Base-by-base conservation (phyloP, 176 grass and related monocot species). In the Oryza coarctata region DNA sequence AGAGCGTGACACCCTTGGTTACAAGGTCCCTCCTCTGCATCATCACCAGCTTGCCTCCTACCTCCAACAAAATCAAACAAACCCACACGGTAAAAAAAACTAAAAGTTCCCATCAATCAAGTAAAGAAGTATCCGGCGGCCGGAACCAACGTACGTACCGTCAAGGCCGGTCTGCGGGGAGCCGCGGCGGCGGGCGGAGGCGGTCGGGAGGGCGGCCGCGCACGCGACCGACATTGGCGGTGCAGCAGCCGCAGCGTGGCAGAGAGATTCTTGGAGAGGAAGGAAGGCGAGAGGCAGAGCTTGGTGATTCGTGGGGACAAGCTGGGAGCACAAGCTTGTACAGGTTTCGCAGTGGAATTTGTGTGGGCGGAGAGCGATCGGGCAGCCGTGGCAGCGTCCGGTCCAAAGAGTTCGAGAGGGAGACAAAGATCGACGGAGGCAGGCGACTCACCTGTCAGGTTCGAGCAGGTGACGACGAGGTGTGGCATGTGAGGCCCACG, bases 11-110 rank as follows among this genome's bases (percentile, higher is more conserved):
- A 38, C 92, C 88, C 86, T 87, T 90, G 32, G 86, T 75, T 65
- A 98, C 41, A 1, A 93, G 47, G 65, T 95, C 88, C 83, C 93
- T 93, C 83, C 93, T 89, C 83, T 71, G 77, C 77, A 95, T 80
- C 70, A 86, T 83, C 83, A 74, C 23, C 28, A 86, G 77, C 88
- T 76, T 86, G 20, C 30, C 74, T 61, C 78, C 83, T 82, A 69
- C 35, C 73, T 4, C 32, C 32, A 33, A 17, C 35, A 9, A 82
- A 82, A 32, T 14, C 18, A 5, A 4, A 62, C 0, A 10, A 61
- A 81, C 0, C 40, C 22, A 17, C 52, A 9, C 1, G 52, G 20
- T 9, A n/a, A n/a, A 57, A 52, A 52, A 52, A 52, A 1, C 5
- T 5, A 49, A 8, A 2, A 52, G 22, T 12, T 4, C 49, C 49